phyloP scores from a whole-genome alignment of 1,284 basidiomycete genomes.

The Marasmius sp. region DNA sequence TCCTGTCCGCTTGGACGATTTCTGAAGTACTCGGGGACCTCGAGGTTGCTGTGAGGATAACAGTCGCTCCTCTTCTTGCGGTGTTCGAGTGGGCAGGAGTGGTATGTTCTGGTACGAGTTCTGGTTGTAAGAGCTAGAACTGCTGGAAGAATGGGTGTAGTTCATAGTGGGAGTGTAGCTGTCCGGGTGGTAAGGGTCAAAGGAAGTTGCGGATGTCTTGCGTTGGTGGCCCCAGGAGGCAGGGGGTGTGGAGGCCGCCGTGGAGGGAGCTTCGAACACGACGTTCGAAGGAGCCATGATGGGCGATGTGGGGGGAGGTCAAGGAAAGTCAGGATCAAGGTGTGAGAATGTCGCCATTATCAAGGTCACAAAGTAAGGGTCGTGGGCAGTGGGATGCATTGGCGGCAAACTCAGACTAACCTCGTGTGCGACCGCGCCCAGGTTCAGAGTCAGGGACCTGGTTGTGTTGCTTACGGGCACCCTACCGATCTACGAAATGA shows the following conservation, averaged over 20 bases:
- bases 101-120: background rate
- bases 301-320: background rate
- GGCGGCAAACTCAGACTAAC: no score
- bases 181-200: conserved; percentile 4
- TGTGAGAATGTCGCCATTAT: background rate
- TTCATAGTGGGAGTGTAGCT: background rate
- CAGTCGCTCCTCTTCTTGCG: background rate
- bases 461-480: no score
- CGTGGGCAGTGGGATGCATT: no score
- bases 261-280: conserved; percentile 1
- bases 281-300: background rate
- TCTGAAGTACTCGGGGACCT: background rate
- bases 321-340: background rate
- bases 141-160: background rate
- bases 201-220: background rate
- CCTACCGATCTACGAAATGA: no score
- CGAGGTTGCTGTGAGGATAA: background rate
- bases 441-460: no score
- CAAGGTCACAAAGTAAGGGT: no score
- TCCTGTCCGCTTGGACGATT: background rate
- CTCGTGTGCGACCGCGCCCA: no score
- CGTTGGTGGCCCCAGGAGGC: background rate
- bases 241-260: background rate
- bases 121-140: background rate
- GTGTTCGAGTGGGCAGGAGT: background rate